Evolutionary conservation across 2,329 filamentous ascomycete genomes (phyloP).

Genomic region (Ophiocordyceps robertsii): DNA sequence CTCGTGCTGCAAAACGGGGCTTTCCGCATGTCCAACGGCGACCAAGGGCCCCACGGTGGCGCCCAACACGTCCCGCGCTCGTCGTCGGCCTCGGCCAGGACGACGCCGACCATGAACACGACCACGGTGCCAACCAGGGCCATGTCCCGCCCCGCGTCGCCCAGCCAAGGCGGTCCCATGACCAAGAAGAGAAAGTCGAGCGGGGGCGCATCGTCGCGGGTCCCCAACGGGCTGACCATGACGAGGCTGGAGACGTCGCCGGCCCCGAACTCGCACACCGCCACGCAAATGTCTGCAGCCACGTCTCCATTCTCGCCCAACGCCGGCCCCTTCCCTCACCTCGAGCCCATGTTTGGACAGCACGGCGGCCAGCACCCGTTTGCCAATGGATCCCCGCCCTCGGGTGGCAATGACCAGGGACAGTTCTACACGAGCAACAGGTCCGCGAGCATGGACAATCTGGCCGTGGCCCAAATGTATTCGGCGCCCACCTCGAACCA

Average conservation of each 20-base stretch:
- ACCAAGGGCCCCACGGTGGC: background rate
- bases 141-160: conserved; percentile 62
- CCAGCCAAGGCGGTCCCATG: conserved; percentile 49
- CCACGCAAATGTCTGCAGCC: conserved; percentile 23
- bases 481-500: conserved; percentile 62
- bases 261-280: conserved; percentile 21
- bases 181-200: conserved; percentile 77
- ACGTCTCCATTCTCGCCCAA: conserved; percentile 42
- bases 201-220: conserved; percentile 45
- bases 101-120: conserved; percentile 14
- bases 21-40: conserved; percentile 26
- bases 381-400: conserved; percentile 49
- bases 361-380: conserved; percentile 24
- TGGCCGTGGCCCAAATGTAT: conserved; percentile 50
- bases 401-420: conserved; percentile 48
- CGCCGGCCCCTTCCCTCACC: conserved; percentile 26
- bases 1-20: conserved; percentile 22
- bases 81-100: conserved; percentile 13
- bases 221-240: conserved; percentile 68
- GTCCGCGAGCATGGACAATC: conserved; percentile 51
- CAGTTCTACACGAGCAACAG: conserved; percentile 43
- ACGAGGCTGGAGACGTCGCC: conserved; percentile 57
- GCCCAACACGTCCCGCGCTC: background rate
- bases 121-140: conserved; percentile 13
- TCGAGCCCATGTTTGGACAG: conserved; percentile 30